Conservation (phyloP, 1,284 basidiomycete genomes). For the Cutaneotrichosporon spelunceum region DNA sequence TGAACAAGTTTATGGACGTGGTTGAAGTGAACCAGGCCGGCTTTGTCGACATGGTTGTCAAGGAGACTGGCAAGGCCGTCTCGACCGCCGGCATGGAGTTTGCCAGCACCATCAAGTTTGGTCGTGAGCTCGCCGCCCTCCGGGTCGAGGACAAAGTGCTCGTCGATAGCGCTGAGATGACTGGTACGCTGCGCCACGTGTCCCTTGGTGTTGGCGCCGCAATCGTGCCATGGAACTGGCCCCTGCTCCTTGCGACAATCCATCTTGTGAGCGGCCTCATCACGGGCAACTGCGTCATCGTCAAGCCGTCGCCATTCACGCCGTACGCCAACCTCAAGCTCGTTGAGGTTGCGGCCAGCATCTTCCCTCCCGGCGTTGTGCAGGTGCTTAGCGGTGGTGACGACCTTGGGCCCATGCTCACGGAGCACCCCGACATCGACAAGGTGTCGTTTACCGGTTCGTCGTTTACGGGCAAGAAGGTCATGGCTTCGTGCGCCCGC, state of each 20-base stretch:
- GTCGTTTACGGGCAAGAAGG: conserved; percentile 82
- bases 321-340: conserved; percentile 89
- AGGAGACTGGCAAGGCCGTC: conserved; percentile 85
- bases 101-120: conserved; percentile 71
- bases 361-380: conserved; percentile 84
- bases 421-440: conserved; percentile 43
- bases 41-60: conserved; percentile 42
- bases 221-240: conserved; percentile 66
- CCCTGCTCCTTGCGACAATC: conserved; percentile 58
- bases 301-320: conserved; percentile 94
- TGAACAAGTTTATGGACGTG: conserved; percentile 34
- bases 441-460: conserved; percentile 93
- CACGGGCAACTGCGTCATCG: conserved; percentile 89
- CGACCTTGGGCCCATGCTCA: conserved; percentile 47
- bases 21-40: conserved; percentile 39
- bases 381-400: conserved; percentile 71
- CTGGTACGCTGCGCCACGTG: conserved; percentile 74
- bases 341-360: conserved; percentile 69
- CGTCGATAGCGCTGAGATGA: conserved; percentile 72
- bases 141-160: conserved; percentile 70
- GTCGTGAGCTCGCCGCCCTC: conserved; percentile 82
- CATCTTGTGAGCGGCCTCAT: conserved; percentile 65
- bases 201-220: conserved; percentile 65
- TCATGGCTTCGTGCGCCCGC: conserved; percentile 74
- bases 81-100: conserved; percentile 76